phyloP scores from a whole-genome alignment of 805 yeast species.

The Lachancea fermentati region DNA sequence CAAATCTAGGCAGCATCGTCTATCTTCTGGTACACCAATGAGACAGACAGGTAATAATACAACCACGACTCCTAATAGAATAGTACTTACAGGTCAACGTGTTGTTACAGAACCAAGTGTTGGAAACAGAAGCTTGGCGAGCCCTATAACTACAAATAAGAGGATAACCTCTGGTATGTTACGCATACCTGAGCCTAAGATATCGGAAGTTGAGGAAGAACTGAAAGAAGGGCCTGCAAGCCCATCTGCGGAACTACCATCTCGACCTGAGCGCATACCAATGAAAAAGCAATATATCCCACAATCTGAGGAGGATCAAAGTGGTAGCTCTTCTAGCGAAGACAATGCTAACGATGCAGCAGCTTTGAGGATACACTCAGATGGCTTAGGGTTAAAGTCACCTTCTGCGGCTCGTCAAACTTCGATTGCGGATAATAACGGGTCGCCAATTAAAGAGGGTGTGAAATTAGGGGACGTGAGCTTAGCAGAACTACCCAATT shows the following conservation, averaged over 20 bases:
- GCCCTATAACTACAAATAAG: slow-evolving; percentile 18
- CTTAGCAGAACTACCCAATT: slow-evolving; percentile 27
- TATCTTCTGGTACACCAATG: slow-evolving; percentile 30
- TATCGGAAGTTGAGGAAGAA: slow-evolving; percentile 36
- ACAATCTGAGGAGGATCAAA: slow-evolving; percentile 13
- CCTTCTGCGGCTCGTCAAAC: slow-evolving; percentile 22
- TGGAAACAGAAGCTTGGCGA: slow-evolving; percentile 11
- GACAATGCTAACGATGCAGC: slow-evolving; percentile 9
- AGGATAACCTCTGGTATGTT: slow-evolving; percentile 42
- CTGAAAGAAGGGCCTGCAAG: slow-evolving; percentile 37
- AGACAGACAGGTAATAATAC: slow-evolving; percentile 9
- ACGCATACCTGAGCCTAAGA: slow-evolving; percentile 39
- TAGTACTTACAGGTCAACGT: slow-evolving; percentile 26
- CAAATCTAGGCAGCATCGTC: slow-evolving; percentile 32
- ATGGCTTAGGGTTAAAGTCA: not conserved
- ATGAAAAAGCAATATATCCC: slow-evolving; percentile 31
- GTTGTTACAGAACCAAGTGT: slow-evolving; percentile 25
- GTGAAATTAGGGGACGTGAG: slow-evolving; percentile 20
- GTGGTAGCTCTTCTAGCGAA: slow-evolving; percentile 15
- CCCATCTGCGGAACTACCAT: slow-evolving; percentile 30
- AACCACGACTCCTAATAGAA: slow-evolving; percentile 21
- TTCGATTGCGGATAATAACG: slow-evolving; percentile 31
- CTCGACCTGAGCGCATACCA: slow-evolving; percentile 31
- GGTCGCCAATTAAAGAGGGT: slow-evolving; percentile 26
- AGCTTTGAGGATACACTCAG: not conserved